Base-by-base conservation (phyloP, 2,329 filamentous ascomycete genomes). In the Pestalotiopsis sp. region DNA sequence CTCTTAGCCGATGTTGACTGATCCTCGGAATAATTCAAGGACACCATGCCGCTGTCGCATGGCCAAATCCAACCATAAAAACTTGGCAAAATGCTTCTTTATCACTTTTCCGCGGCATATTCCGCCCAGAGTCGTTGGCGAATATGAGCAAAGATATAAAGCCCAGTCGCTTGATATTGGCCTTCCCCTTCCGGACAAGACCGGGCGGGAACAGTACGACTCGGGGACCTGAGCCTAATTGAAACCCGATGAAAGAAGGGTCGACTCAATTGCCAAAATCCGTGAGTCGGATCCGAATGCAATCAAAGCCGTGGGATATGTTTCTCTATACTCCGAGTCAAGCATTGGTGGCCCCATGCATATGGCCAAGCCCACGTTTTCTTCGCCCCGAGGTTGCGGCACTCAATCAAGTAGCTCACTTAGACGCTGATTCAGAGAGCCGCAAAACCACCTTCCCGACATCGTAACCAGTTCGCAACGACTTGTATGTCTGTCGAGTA, bases 381-480 rank as follows among this genome's bases (percentile, higher is more conserved):
- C 17, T 52, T 52, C 31, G 45, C 17, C 45, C 57, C 57, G 25
- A 59, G 20, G 27, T 23, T 11, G 12, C 57, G 57, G 57, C n/a
- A 59, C 57, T 59, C 6, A 59, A 59, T 59, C 45, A 36, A 59
- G 57, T 23, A 27, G 12, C 57, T 27, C 57, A 59, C 20, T 12
- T 27, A 3, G 17, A 27, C 13, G 12, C 57, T 17, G 23, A 36
- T 13, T n/a, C 57, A 25, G 23, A 59, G 57, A 59, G 57, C 57
- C 57, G 20, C 57, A 59, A 27, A 5, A 59, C 57, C 57, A 59
- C 57, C 57, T 59, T 59, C 57, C 57, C 27, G 23, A 59, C 57
- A 36, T n/a, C 57, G 57, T 59, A 59, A 59, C 57, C 57, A 59
- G 23, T 2, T 59, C 57, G 57, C 23, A 31, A 12, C 57, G 57